Evolutionary conservation across 768 basidiomycete species (phyloP), one percentile per base, ranked within the genome.

Genomic region (Dacryopinax spathularia): DNA sequence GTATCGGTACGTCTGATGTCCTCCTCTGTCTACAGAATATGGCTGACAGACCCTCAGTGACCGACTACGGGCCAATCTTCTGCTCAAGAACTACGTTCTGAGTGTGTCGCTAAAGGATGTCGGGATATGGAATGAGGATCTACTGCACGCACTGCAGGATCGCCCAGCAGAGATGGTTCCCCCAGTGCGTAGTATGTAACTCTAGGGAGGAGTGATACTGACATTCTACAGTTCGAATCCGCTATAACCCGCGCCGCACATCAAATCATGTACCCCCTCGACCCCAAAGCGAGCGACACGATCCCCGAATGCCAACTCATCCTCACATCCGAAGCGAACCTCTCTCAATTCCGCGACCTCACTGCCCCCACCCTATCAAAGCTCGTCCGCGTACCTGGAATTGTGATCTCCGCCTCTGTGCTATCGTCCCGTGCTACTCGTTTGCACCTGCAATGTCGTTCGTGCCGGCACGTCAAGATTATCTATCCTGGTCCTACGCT

Each of bases 381-480:
- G 71, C 85, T 99, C 41, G 94, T 99, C 35, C 89, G 96, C 65
- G 83, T 97, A 41, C 96, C 96, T 1, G 96, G 96, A 33, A 99
- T 99, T 69, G 93, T 98, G 72, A 97, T 98, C 72, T 94, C 94
- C 33, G 91, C 96, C 0, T 95, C 93, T 10, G 87, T 92, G 18
- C 82, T 98, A 22, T 90, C 92, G 0, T 90, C 95, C 1, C 86
- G 95, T 43, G 92, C 96, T 10, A 93, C 92, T 22, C 90, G 88
- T 67, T 81, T 99, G 3, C 87, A 90, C 69, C 80, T 99, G 18
- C 92, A 93, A 73, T 99, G 96, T 74, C 90, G 92, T 64, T 84
- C 86, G 0, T 99, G 96, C 73, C 81, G 89, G 34, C 83, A 85
- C 2, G 82, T 84, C 9, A 92, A 89, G 72, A 81, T 81, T 0